phyloP scores from a whole-genome alignment of 106 monocot genomes.

The Apostasia shenzhenica region DNA sequence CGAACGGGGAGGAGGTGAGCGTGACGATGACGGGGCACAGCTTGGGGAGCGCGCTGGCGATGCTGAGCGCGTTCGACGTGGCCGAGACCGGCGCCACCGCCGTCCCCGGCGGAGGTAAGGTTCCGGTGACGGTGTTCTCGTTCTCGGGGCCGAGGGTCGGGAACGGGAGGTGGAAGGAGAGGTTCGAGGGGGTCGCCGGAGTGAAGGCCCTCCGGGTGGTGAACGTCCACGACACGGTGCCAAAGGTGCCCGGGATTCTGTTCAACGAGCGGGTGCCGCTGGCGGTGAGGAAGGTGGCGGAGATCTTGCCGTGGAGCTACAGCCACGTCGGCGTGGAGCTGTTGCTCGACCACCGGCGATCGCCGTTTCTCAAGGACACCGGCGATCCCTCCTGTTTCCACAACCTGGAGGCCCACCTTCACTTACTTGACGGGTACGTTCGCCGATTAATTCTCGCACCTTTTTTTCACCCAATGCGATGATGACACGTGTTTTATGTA shows the following conservation, averaged over 20 bases:
- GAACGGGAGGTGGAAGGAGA: constrained; percentile 55
- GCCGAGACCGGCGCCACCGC: constrained; percentile 40
- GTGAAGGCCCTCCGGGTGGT: constrained; percentile 67
- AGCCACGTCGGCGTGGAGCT: constrained; percentile 80
- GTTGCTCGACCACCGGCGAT: constrained; percentile 52
- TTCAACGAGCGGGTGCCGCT: constrained; percentile 47
- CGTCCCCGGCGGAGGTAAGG: not conserved
- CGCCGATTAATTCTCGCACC: not conserved
- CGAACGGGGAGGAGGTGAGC: constrained; percentile 49
- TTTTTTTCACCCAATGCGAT: not conserved
- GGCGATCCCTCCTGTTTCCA: constrained; percentile 53
- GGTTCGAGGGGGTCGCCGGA: constrained; percentile 44
- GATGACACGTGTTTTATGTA: too few relatives aligned
- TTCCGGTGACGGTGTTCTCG: constrained; percentile 45
- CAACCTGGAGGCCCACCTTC: constrained; percentile 79
- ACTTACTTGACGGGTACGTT: constrained; percentile 77
- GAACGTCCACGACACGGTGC: constrained; percentile 82
- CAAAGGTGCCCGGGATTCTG: constrained; percentile 72
- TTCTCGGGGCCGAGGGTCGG: constrained; percentile 86
- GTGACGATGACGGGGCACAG: constrained; percentile 79
- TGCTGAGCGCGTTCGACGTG: constrained; percentile 73
- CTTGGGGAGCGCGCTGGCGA: constrained; percentile 85
- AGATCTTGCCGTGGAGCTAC: constrained; percentile 64
- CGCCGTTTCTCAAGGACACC: constrained; percentile 82
- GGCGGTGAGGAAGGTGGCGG: constrained; percentile 21